Evolutionary conservation across 2,329 filamentous ascomycete genomes (phyloP).

Genomic region (Colletotrichum gigasporum): DNA sequence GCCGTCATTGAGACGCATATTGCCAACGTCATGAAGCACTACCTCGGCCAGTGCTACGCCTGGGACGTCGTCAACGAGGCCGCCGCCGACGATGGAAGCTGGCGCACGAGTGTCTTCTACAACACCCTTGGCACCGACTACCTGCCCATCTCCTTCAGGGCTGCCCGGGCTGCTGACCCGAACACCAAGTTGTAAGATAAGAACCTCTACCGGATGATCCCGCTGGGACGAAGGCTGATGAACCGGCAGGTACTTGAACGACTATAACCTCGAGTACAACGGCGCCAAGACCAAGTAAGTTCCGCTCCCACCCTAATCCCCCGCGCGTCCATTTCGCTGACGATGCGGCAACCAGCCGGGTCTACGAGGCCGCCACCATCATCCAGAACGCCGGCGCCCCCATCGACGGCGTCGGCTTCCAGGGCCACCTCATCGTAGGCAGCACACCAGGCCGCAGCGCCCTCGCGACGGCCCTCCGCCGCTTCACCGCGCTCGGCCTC

Average conservation of each 20-base stretch:
- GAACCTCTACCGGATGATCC: no score
- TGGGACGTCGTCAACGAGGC: conserved; percentile 64
- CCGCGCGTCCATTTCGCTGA: no score
- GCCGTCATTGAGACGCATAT: conserved; percentile 62
- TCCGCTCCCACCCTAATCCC: no score
- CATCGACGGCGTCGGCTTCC: conserved; percentile 63
- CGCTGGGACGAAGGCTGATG: no score
- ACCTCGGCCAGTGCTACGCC: conserved; percentile 54
- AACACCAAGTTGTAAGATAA: conserved; percentile 55
- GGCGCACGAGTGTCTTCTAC: conserved; percentile 55
- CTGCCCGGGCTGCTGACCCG: conserved; percentile 55
- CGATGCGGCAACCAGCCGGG: no score
- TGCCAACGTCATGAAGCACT: conserved; percentile 54
- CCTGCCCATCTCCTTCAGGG: conserved; percentile 59
- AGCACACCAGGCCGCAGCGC: conserved; percentile 52
- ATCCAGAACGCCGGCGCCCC: conserved; percentile 50
- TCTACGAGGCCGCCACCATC: conserved; percentile 44
- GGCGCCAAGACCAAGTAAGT: conserved; percentile 47
- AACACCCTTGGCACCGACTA: conserved; percentile 58
- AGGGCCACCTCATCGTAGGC: conserved; percentile 59
- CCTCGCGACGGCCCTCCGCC: conserved; percentile 55
- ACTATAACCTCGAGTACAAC: conserved; percentile 63
- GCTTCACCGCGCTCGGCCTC: conserved; percentile 60
- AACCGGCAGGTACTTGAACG: conserved; percentile 63
- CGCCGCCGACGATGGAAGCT: conserved; percentile 56